Evolutionary conservation across 2,329 filamentous ascomycete genomes (phyloP).

Genomic region (Aureobasidium subglaciale): DNA sequence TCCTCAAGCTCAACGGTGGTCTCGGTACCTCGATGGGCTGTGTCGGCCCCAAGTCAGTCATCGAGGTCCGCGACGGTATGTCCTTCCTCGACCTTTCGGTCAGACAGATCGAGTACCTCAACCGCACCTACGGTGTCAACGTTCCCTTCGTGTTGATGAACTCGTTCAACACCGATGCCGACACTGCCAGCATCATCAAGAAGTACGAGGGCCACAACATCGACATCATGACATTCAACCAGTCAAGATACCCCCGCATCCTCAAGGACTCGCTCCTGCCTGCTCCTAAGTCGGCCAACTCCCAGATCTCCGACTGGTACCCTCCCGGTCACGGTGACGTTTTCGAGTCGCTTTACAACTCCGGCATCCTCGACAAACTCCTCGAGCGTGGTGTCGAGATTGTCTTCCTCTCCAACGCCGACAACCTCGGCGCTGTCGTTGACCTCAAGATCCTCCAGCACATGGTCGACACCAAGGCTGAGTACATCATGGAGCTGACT

Average conservation of each 20-base stretch:
- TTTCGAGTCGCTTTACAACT: conserved; percentile 99
- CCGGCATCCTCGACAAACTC: conserved; percentile 92
- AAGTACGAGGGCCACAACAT: conserved; percentile 99
- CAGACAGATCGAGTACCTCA: conserved; percentile 97
- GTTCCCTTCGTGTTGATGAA: conserved; percentile 99
- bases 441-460: conserved; percentile 97
- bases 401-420: conserved; percentile 97
- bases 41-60: conserved; percentile 98
- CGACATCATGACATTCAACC: conserved; percentile 99
- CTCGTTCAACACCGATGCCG: conserved; percentile 99
- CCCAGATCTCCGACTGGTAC: conserved; percentile 94
- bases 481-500: conserved; percentile 99
- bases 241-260: conserved; percentile 95
- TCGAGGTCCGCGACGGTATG: conserved; percentile 99
- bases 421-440: conserved; percentile 96
- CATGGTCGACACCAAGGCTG: conserved; percentile 94
- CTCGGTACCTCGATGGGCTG: conserved; percentile 99
- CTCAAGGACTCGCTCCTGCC: conserved; percentile 97
- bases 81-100: conserved; percentile 98
- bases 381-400: conserved; percentile 93
- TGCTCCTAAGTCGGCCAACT: conserved; percentile 82
- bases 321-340: conserved; percentile 98
- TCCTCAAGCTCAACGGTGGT: conserved; percentile 98
- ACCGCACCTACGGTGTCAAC: conserved; percentile 95
- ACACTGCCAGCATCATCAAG: conserved; percentile 99